Evolutionary conservation across 1,284 basidiomycete genomes (phyloP).

Genomic region (Afroboletus lepidellus): DNA sequence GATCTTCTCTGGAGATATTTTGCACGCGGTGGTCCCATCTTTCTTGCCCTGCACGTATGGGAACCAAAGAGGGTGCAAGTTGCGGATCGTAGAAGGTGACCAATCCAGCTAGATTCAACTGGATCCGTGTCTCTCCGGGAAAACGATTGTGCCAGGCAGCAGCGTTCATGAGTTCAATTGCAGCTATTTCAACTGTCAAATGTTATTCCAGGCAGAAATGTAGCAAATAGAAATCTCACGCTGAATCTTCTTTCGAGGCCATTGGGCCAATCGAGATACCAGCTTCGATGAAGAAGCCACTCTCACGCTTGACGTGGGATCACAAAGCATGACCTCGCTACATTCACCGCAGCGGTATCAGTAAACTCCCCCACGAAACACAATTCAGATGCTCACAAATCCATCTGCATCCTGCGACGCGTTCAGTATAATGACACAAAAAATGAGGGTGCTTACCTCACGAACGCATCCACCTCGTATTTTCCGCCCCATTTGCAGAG

Average conservation of each 20-base stretch:
- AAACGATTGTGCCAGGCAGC: constrained; percentile 37
- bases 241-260: no score
- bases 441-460: constrained; percentile 29
- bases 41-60: constrained; percentile 24
- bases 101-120: constrained; percentile 32
- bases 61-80: constrained; percentile 33
- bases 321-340: constrained; percentile 54
- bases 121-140: constrained; percentile 39
- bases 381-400: constrained; percentile 43
- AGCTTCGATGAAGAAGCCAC: constrained; percentile 36
- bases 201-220: no score
- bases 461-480: constrained; percentile 38
- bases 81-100: constrained; percentile 38
- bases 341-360: not conserved
- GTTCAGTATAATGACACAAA: not conserved
- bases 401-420: constrained; percentile 44
- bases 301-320: constrained; percentile 43
- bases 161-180: constrained; percentile 21
- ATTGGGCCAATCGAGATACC: constrained; percentile 28
- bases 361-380: no score
- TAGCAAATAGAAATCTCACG: no score
- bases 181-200: no score
- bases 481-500: constrained; percentile 39
- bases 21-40: constrained; percentile 31
- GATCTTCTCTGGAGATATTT: constrained; percentile 31